These are phyloP conservation scores for Aspergillus indologenus DNA, from an alignment of 495 filamentous ascomycete species.

Conservation along the genomic window DNA sequence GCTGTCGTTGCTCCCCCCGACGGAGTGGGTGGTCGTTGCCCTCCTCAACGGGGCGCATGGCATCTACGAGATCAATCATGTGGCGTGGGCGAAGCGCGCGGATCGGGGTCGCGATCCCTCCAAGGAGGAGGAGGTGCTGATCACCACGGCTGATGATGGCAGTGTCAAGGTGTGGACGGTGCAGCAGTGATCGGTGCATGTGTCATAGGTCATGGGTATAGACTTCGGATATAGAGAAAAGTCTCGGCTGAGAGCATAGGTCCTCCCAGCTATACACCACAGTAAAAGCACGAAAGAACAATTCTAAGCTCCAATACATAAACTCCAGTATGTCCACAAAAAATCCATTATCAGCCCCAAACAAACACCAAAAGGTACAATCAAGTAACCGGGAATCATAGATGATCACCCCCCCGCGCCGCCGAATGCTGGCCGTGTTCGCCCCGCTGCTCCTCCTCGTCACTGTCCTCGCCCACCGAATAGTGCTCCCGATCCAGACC, in stretches of 20 bases:
- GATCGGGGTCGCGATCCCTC: constrained; percentile 37
- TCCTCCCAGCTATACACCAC: no score
- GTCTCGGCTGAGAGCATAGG: background rate
- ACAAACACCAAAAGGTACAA: background rate
- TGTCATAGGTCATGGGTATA: background rate
- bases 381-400: constrained; percentile 4
- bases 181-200: constrained; percentile 21
- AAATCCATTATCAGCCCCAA: background rate
- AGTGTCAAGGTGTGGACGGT: constrained; percentile 68
- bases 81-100: constrained; percentile 63
- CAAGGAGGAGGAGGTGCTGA: constrained; percentile 64
- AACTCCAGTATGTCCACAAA: constrained; percentile 5
- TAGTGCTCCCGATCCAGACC: constrained; percentile 40
- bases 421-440: constrained; percentile 12
- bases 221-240: background rate
- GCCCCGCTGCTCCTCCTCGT: constrained; percentile 32
- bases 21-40: constrained; percentile 66
- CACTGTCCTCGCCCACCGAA: constrained; percentile 43
- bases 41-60: constrained; percentile 71
- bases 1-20: constrained; percentile 30
- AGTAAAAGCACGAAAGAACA: background rate
- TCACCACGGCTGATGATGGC: constrained; percentile 81
- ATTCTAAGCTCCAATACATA: background rate
- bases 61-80: constrained; percentile 89
- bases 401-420: constrained; percentile 9